Conservation (phyloP, 495 filamentous ascomycete genomes). For the Penicillium verhagenii region DNA sequence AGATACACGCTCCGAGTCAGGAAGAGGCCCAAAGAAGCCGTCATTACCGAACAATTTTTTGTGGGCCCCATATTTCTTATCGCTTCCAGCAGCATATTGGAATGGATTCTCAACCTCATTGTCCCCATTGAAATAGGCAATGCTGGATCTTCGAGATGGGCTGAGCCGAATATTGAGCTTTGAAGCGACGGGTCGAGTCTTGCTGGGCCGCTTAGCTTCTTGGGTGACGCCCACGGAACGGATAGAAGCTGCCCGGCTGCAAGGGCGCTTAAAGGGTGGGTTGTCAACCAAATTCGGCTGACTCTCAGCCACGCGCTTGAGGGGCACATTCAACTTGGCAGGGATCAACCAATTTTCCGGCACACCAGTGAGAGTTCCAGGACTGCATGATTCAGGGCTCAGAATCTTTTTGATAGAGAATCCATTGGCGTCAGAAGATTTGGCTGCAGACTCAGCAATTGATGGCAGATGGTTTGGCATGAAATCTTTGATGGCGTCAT, state of each 20-base stretch:
- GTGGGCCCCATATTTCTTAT: too few relatives aligned
- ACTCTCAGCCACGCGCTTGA: not conserved
- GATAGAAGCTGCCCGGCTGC: not conserved
- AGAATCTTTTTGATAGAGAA: not conserved
- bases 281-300: not conserved
- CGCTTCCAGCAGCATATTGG: too few relatives aligned
- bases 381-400: not conserved
- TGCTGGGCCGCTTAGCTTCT: not conserved
- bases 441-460: not conserved
- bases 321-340: not conserved
- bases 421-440: not conserved
- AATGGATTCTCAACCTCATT: too few relatives aligned
- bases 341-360: not conserved
- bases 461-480: not conserved
- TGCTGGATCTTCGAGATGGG: not conserved
- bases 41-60: constrained; percentile 55
- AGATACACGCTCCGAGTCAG: not conserved
- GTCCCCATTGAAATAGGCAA: not conserved
- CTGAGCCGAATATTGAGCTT: not conserved
- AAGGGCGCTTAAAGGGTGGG: not conserved
- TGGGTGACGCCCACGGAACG: not conserved
- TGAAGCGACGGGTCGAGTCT: not conserved
- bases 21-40: constrained; percentile 44
- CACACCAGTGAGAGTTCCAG: not conserved
- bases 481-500: not conserved